A percentile compares a stretch with the other conserved stretches of the same genome.
Conservation (phyloP, 768 basidiomycete genomes). For the Butyriboletus loyo region DNA sequence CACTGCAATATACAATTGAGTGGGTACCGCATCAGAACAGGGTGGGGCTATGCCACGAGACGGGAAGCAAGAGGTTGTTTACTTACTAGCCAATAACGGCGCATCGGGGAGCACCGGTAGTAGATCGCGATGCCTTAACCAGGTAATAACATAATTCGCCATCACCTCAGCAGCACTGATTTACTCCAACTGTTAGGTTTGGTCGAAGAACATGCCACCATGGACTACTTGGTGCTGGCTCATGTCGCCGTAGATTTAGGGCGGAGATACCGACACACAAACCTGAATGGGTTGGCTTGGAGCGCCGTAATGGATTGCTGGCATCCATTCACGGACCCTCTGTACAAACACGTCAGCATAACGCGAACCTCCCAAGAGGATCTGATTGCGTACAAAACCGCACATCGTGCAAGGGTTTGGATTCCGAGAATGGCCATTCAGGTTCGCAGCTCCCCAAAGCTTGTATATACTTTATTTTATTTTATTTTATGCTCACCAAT, state of each 20-base stretch:
- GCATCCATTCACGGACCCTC: constrained; percentile 27
- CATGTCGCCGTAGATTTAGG: constrained; percentile 11
- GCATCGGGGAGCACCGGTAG: constrained; percentile 23
- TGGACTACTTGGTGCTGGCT: constrained; percentile 3
- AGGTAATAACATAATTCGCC: constrained; percentile 8
- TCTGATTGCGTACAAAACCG: constrained; percentile 28
- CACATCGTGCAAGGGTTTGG: constrained; percentile 20
- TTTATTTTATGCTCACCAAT: constrained; percentile 7
- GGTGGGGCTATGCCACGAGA: constrained; percentile 17
- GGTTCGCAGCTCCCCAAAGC: constrained; percentile 18
- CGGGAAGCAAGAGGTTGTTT: not conserved
- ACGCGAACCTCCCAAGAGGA: constrained; percentile 18
- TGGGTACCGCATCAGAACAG: constrained; percentile 8
- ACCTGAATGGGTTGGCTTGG: constrained; percentile 2
- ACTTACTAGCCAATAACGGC: constrained; percentile 4
- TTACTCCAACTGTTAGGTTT: constrained; percentile 5
- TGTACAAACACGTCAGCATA: constrained; percentile 28
- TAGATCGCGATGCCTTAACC: constrained; percentile 18
- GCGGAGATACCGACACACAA: constrained; percentile 21
- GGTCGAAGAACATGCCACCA: not conserved
- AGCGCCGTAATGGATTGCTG: constrained; percentile 30
- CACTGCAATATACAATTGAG: constrained; percentile 10
- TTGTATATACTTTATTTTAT: constrained; percentile 4
- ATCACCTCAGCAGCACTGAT: not conserved
- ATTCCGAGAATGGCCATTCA: constrained; percentile 26